Base-by-base conservation (phyloP, 2,329 filamentous ascomycete species). In the Colletotrichum tanaceti region DNA sequence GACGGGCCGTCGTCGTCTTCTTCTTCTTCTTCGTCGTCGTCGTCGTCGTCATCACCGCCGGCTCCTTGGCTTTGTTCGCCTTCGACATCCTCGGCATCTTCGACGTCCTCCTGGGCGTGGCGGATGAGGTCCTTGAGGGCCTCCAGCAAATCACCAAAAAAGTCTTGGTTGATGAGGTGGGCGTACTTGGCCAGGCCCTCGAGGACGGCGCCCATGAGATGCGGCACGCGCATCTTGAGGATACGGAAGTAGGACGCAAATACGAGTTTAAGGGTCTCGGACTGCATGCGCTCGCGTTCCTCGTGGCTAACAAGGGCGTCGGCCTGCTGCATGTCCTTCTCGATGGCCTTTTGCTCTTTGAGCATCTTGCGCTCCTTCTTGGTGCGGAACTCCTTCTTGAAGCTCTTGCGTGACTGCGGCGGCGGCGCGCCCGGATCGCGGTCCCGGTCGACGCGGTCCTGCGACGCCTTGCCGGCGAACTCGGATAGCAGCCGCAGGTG, bases 131-230 rank as follows among this genome's bases (percentile, higher is more conserved):
- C 96, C 79, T 97, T 97, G 46, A 99, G 85, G 0, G 94, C 95
- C 80, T 98, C 96, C 13, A 99, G 87, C 38, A 99, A 86, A 77
- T 99, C 96, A 35, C 95, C 96, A 75, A 99, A 99, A 84, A 99
- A 98, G 77, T 99, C 93, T 77, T 99, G 94, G 82, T 99, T 99
- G 85, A 99, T 99, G 68, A 99, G 86, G 77, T 98, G 96, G 4
- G 94, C 91, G 77, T 97, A 99, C 77, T 94, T 94, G 58, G 95
- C 94, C 24, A 99, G 83, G 35, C 96, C 96, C 82, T 98, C 96
- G 5, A 99, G 87, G 0, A 98, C 94, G 16, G 95, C 94, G n/a
- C 96, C 96, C 93, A 98, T 98, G 20, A 99, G 87, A 72, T 91
- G 89, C 16, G 93, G 90, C 28, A 89, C 86, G 32, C 94, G 89